Evolutionary conservation across 306 rosid species (phyloP).

Genomic region (Cucumis sativus): Cucumber_9930_V3 NC_026655.2:7153501-7154000

Average conservation of each 20-base stretch:
- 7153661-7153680: background rate
- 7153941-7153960: background rate
- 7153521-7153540: constrained; percentile 7
- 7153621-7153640: constrained; percentile 10
- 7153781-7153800: constrained; percentile 1
- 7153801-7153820: constrained; percentile 6
- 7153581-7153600: constrained; percentile 5
- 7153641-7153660: background rate
- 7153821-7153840: background rate
- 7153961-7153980: too few relatives aligned
- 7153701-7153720: background rate
- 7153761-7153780: background rate
- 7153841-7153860: constrained; percentile 24
- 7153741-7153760: background rate
- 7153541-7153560: constrained; percentile 17
- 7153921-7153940: constrained; percentile 23
- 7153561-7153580: constrained; percentile 10
- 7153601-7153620: constrained; percentile 22
- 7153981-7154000: background rate
- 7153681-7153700: background rate
- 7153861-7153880: constrained; percentile 35
- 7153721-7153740: background rate
- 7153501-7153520: background rate
- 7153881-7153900: constrained; percentile 22
- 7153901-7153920: constrained; percentile 19